A percentile compares a stretch with the other conserved stretches of the same genome.
These are phyloP conservation scores for Apophysomyces variabilis DNA, from an alignment of 371 early-diverging fungal genomes.

Conservation along the genomic window DNA sequence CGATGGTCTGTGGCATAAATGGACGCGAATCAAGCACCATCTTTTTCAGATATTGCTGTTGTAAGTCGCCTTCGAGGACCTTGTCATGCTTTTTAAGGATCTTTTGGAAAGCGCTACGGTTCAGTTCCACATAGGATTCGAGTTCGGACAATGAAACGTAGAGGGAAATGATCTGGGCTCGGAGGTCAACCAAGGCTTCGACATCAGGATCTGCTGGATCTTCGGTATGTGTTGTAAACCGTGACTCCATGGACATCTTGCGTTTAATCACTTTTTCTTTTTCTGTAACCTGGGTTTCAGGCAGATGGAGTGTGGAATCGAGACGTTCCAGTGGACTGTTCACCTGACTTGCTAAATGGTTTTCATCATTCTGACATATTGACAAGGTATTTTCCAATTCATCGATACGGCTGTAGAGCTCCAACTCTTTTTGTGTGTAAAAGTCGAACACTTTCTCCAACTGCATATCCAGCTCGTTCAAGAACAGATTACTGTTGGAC, in stretches of 20 bases:
- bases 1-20: constrained; percentile 60
- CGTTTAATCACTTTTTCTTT: constrained; percentile 22
- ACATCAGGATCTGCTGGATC: constrained; percentile 31
- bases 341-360: not conserved
- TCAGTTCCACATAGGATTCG: constrained; percentile 87
- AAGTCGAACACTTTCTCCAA: constrained; percentile 81
- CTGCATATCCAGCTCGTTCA: constrained; percentile 77
- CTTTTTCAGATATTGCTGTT: constrained; percentile 59
- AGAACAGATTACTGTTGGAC: constrained; percentile 40
- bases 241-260: constrained; percentile 23
- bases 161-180: constrained; percentile 58
- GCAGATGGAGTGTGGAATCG: constrained; percentile 21
- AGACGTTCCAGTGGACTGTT: constrained; percentile 22
- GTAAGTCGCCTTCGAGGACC: constrained; percentile 60
- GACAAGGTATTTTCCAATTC: constrained; percentile 25
- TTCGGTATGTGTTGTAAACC: constrained; percentile 19
- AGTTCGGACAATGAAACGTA: constrained; percentile 85
- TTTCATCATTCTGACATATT: constrained; percentile 17
- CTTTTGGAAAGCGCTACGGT: constrained; percentile 93
- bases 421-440: constrained; percentile 81
- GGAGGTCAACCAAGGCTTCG: constrained; percentile 29
- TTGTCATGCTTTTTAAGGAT: constrained; percentile 98
- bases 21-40: constrained; percentile 65
- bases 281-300: constrained; percentile 1
- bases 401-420: constrained; percentile 55